Evolutionary conservation across 495 filamentous ascomycete species (phyloP).

Genomic region (Letharia lupina): DNA sequence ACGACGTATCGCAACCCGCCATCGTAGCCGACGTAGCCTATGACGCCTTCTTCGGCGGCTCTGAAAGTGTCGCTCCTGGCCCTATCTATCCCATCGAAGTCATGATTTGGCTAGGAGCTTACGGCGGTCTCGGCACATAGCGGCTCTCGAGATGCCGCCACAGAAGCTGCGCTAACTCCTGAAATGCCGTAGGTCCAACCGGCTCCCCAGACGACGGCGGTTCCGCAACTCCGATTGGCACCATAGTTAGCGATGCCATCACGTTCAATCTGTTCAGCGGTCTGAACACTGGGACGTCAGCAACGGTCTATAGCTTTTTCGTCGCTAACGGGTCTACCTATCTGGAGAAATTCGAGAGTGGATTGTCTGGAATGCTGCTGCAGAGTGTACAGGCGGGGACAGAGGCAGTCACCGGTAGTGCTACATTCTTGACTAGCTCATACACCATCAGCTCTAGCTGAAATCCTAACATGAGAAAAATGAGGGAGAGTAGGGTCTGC

Average conservation of each 20-base stretch:
- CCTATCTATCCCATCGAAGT: neutral
- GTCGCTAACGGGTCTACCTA: neutral
- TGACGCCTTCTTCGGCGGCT: neutral
- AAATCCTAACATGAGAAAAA: neutral
- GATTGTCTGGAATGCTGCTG: neutral
- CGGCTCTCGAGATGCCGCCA: neutral
- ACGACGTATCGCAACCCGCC: neutral
- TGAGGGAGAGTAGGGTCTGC: neutral
- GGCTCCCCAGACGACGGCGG: neutral
- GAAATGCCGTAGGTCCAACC: neutral
- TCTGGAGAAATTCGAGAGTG: neutral
- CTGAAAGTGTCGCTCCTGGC: neutral
- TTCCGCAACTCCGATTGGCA: neutral
- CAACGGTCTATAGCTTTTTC: neutral
- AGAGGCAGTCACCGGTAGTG: neutral
- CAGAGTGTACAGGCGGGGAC: neutral
- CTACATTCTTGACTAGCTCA: neutral
- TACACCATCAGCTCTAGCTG: neutral
- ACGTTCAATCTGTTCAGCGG: neutral
- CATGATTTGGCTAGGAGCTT: neutral
- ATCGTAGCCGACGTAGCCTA: constrained; percentile 1
- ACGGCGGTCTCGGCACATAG: neutral
- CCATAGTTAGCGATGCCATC: neutral
- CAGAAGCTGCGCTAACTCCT: neutral
- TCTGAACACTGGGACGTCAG: neutral